Evolutionary conservation across 495 filamentous ascomycete species (phyloP).

Genomic region (Penicillium flavigenum): DNA sequence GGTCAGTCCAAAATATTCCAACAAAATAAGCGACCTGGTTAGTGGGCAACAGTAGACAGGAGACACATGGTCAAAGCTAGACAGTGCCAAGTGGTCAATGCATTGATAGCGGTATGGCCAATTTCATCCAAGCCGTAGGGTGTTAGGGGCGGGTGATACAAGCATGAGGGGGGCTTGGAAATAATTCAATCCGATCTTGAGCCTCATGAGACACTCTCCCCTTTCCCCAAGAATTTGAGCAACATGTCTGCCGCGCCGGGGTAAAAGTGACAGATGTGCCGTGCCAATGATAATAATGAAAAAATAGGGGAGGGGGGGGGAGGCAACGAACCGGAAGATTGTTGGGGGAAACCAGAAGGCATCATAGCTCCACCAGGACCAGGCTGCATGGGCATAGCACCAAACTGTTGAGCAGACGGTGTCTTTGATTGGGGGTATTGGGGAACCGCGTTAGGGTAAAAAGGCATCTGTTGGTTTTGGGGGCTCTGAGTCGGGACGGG

Average conservation of each 20-base stretch:
- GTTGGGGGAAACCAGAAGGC: constrained; percentile 42
- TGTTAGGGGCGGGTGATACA: constrained; percentile 1
- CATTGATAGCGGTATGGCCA: background rate
- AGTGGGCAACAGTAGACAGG: background rate
- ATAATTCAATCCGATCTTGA: constrained; percentile 10
- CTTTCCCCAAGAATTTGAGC: background rate
- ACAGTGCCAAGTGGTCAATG: constrained; percentile 6
- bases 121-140: constrained; percentile 14
- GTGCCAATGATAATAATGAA: constrained; percentile 17
- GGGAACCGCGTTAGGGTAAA: constrained; percentile 42
- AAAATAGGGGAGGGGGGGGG: constrained; percentile 8
- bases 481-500: constrained; percentile 42
- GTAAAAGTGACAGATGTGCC: constrained; percentile 12
- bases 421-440: constrained; percentile 43
- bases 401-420: constrained; percentile 32
- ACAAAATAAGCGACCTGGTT: background rate
- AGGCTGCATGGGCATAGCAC: constrained; percentile 42
- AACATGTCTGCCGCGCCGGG: constrained; percentile 12
- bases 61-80: constrained; percentile 2
- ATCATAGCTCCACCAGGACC: constrained; percentile 47
- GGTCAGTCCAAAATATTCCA: constrained; percentile 17
- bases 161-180: background rate
- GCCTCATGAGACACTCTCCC: constrained; percentile 3
- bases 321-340: constrained; percentile 40
- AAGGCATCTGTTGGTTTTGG: constrained; percentile 39